These are phyloP conservation scores for Tetradesmus obliquus DNA, from an alignment of 139 green algal genomes.

Conservation along the genomic window DNA sequence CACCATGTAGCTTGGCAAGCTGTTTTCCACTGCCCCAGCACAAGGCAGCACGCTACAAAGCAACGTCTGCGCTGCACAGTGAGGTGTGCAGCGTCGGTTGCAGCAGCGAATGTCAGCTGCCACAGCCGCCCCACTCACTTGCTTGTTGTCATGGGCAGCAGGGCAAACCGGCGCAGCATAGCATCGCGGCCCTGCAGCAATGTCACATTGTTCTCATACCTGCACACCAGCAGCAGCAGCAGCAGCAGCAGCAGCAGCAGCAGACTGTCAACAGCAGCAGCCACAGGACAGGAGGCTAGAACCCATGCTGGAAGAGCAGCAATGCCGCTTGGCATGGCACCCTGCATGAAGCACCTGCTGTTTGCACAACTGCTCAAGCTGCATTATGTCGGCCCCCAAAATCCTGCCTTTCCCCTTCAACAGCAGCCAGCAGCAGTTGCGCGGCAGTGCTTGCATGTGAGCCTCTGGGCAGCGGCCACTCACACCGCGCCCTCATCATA, in stretches of 20 bases:
- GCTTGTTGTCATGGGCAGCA: slow-evolving; percentile 16
- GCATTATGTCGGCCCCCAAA: background rate
- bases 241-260: background rate
- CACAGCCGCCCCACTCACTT: background rate
- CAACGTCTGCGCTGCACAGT: too few relatives aligned
- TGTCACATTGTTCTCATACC: slow-evolving; percentile 45
- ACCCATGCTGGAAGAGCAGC: background rate
- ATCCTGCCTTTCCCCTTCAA: too few relatives aligned
- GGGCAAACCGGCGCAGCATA: slow-evolving; percentile 13
- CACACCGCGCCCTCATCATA: slow-evolving; percentile 8
- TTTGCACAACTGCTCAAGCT: background rate
- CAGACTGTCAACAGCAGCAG: background rate
- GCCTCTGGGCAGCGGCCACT: background rate
- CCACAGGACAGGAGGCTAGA: background rate
- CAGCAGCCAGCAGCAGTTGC: background rate
- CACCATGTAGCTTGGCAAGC: too few relatives aligned
- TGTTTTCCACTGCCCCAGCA: too few relatives aligned
- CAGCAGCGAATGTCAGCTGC: too few relatives aligned
- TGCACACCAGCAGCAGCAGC: background rate
- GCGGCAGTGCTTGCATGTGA: background rate
- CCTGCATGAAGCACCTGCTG: background rate
- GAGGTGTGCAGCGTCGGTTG: too few relatives aligned
- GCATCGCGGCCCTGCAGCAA: slow-evolving; percentile 7
- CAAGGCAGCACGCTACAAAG: too few relatives aligned
- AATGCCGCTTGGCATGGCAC: background rate